A percentile compares a stretch with the other conserved stretches of the same genome.
These are phyloP conservation scores for Ogataea naganishii DNA, from an alignment of 805 yeast species.

Conservation along the genomic window DNA sequence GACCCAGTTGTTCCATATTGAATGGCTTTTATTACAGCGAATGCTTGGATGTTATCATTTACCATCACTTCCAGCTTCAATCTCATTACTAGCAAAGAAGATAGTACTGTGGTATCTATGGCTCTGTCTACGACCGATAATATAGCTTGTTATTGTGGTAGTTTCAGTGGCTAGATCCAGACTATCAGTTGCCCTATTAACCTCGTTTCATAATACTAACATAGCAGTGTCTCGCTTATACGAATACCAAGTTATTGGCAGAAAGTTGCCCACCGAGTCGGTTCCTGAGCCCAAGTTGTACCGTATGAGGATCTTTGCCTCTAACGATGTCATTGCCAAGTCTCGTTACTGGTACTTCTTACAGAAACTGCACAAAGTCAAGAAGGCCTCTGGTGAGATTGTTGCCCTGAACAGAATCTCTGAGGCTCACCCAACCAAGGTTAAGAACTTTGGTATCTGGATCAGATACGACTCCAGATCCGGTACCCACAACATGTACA, in stretches of 20 bases:
- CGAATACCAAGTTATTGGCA: constrained; percentile 99
- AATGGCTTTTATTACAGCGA: no score
- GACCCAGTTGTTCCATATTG: no score
- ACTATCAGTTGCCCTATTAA: no score
- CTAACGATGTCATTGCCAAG: constrained; percentile 98
- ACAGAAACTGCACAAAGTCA: constrained; percentile 98
- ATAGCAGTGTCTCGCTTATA: constrained; percentile 83
- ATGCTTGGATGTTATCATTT: no score
- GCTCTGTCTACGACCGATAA: no score
- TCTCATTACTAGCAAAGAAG: no score
- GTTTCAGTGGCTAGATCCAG: no score
- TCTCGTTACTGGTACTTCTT: constrained; percentile 99
- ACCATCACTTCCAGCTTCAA: no score
- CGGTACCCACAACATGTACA: constrained; percentile 99
- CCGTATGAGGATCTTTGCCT: constrained; percentile 99
- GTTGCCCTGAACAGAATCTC: constrained; percentile 85
- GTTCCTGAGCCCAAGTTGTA: constrained; percentile 99
- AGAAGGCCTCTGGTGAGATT: constrained; percentile 99
- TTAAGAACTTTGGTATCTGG: constrained; percentile 99
- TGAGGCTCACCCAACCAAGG: constrained; percentile 97
- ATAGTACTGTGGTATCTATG: no score
- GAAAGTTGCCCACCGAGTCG: constrained; percentile 98
- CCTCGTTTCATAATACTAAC: constrained; percentile 14
- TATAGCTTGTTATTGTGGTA: no score
- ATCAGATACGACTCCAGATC: constrained; percentile 99